Base-by-base conservation (phyloP, 306 rosid species). In the Fragaria ananassa region DNA sequence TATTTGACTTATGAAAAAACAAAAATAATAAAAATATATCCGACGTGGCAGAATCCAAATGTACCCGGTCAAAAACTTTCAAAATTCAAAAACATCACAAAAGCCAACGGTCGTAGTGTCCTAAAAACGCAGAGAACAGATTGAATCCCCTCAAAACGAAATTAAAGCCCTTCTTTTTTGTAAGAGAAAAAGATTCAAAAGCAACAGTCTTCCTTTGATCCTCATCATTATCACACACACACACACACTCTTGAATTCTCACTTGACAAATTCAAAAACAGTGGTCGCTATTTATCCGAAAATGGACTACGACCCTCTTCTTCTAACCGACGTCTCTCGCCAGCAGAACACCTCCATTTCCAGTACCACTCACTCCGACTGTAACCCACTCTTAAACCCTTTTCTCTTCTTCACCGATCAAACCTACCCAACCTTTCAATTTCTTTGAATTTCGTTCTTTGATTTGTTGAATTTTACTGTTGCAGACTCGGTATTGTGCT, bases 301-400 rank as follows among this genome's bases (percentile, higher is more conserved):
- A 35, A 64, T 64, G 69, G 69, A 58, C 74, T 78, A 68, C 72
- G 91, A 90, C 79, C 92, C 92, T 78, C 92, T 86, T 85, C 96
- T 88, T 66, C 86, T 90, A 45, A 84, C 87, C 0, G 89, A 88
- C 81, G 86, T 79, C 72, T 85, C 89, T 78, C 72, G 70, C 35
- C 92, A 66, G 73, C 83, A 65, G 66, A 57, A 82, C 51, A 51
- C 61, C 54, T 76, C 84, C 68, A 1, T 25, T 12, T 19, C 65
- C 15, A 19, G 9, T 12, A 18, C 65, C 15, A 13, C 71, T 70
- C 41, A 29, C 25, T 79, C 82, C 50, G 75, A 63, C 56, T 58
- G 91, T 87, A 80, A 85, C 82, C 10, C 51, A 65, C 61, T 15
- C 56, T n/a, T 15, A 4, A 70, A 27, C 60, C 42, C 82, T 62